Evolutionary conservation across 2,329 filamentous ascomycete genomes (phyloP), one percentile per base, ranked within the genome.

Genomic region (Neonectria neomacrospora): DNA sequence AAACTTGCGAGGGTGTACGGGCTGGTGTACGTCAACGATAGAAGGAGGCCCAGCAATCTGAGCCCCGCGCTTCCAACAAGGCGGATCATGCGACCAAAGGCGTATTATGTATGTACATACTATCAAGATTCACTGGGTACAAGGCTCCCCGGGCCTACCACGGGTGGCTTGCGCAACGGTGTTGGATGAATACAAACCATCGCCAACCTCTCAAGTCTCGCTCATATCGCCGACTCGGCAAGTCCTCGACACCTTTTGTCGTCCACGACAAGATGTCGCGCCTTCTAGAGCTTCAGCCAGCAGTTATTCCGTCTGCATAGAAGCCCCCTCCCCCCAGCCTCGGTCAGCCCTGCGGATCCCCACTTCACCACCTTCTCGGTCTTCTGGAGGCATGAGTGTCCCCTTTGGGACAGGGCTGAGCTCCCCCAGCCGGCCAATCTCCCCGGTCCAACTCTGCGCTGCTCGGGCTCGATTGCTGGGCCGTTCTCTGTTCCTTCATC

Each of bases 281-380:
- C 5, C 44, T 18, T 28, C 22, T 10, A 28, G 44, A 47, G 8
- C 22, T 26, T 28, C 44, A n/a, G 23, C 44, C 9, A 14, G 23
- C 22, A 28, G 14, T 22, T 16, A 14, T n/a, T 10, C 14, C 23
- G 3, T 22, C 20, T 23, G 44, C 22, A 14, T 28, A 9, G 14
- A 47, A 47, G 9, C 23, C 42, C 42, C 32, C 18, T 14, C 42
- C 42, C 32, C 18, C 32, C 18, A 52, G 8, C 53, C 47, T 63
- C 60, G 54, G 54, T 63, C 60, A 58, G 54, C 60, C 60, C 54
- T 58, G 60, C 32, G 60, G 54, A 58, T 54, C 54, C 52, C 32
- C 28, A 39, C 47, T 37, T 41, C 55, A 37, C 7, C 22, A 22
- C 6, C 23, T 34, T 34, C 26, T 20, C 47, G 20, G 45, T 8